Evolutionary conservation across 176 grass and related monocot species (phyloP).

Genomic region (Ensete ventricosum): DNA sequence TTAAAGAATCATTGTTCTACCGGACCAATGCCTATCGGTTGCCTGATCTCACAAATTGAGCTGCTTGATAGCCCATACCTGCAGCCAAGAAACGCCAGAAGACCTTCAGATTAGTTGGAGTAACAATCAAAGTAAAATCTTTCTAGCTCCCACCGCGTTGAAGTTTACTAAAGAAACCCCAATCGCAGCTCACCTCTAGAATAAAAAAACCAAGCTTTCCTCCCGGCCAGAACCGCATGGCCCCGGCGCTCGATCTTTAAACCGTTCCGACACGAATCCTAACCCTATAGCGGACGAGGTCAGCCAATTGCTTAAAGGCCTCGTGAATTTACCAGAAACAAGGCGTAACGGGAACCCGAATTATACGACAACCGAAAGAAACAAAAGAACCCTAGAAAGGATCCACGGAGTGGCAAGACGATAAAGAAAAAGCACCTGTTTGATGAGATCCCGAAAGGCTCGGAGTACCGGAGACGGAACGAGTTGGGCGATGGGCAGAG

Average conservation of each 20-base stretch:
- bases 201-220: not conserved
- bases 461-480: not conserved
- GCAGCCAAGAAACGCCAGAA: not conserved
- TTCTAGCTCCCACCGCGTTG: not conserved
- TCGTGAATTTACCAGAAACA: not conserved
- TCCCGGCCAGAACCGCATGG: not conserved
- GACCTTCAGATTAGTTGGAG: not conserved
- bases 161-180: not conserved
- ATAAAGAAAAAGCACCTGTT: no score
- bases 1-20: not conserved
- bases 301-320: not conserved
- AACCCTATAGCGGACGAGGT: not conserved
- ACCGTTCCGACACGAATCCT: no score
- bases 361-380: not conserved
- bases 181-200: not conserved
- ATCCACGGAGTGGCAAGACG: no score
- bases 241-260: not conserved
- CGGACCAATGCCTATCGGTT: not conserved
- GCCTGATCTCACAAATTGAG: not conserved
- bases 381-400: not conserved
- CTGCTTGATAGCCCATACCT: not conserved
- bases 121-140: not conserved
- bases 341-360: not conserved
- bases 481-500: not conserved
- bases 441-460: no score